A percentile compares a stretch with the other conserved stretches of the same genome.
Conservation (phyloP, 192 early-diverging fungal genomes). For the Chytriomyces sp. region DNA sequence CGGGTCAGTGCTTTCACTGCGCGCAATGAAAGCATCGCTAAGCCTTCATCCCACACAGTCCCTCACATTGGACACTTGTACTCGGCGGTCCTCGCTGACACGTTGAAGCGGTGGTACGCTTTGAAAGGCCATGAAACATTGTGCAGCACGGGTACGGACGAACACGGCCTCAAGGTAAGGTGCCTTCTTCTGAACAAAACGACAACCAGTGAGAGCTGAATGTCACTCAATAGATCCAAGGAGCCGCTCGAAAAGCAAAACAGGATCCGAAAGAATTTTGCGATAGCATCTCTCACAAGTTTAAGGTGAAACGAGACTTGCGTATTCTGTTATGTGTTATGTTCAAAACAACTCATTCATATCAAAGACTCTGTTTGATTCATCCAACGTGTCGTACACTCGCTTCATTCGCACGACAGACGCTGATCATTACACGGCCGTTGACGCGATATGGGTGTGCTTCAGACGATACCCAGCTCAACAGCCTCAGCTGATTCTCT, state of each 20-base stretch:
- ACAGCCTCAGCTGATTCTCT: neutral
- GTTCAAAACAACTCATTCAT: neutral
- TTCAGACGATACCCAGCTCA: neutral
- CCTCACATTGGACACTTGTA: slow-evolving; percentile 97
- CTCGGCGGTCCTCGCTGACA: slow-evolving; percentile 84
- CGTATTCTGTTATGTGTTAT: too few relatives aligned
- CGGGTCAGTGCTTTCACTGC: slow-evolving; percentile 48
- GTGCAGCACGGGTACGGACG: slow-evolving; percentile 86
- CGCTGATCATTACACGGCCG: slow-evolving; percentile 69
- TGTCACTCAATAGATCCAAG: slow-evolving; percentile 72
- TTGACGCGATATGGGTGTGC: slow-evolving; percentile 75
- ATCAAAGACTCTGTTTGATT: slow-evolving; percentile 62
- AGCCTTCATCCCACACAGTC: slow-evolving; percentile 43
- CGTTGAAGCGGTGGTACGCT: slow-evolving; percentile 73
- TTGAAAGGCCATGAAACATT: slow-evolving; percentile 68
- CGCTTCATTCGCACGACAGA: slow-evolving; percentile 91
- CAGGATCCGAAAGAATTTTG: slow-evolving; percentile 77
- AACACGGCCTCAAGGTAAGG: slow-evolving; percentile 91
- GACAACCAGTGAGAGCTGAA: neutral
- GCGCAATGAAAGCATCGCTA: neutral
- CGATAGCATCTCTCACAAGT: slow-evolving; percentile 69
- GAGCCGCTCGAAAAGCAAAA: slow-evolving; percentile 73
- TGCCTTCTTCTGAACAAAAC: slow-evolving; percentile 5
- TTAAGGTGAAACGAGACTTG: slow-evolving; percentile 50
- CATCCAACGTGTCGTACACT: slow-evolving; percentile 74